These are phyloP conservation scores for Ammopiptanthus mongolicus DNA, from an alignment of 306 rosid genomes.

Conservation along the genomic window DNA sequence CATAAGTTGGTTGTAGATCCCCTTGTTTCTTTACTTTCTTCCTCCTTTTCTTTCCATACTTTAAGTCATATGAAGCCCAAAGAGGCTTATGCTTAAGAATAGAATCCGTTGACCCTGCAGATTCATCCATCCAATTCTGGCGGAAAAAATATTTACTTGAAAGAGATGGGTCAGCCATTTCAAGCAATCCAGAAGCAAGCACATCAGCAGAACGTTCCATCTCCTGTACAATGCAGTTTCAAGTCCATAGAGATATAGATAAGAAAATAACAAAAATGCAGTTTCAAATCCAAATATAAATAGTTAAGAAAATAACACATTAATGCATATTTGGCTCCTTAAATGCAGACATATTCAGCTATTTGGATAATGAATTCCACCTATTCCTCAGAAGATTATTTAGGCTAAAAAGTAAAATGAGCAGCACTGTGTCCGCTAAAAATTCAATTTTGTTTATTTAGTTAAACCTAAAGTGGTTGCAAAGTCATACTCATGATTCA, in stretches of 20 bases:
- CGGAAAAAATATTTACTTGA: constrained; percentile 84
- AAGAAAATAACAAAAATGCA: neutral
- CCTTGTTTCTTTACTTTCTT: constrained; percentile 64
- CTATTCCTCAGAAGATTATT: constrained; percentile 4
- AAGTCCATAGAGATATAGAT: neutral
- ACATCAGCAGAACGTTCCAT: constrained; percentile 96
- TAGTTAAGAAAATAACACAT: neutral
- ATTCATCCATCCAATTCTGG: constrained; percentile 80
- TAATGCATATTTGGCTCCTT: constrained; percentile 14
- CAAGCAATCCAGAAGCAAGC: constrained; percentile 99
- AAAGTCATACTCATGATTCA: constrained; percentile 9
- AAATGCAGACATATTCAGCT: constrained; percentile 1
- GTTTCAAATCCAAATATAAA: constrained; percentile 10
- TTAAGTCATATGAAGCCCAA: constrained; percentile 79
- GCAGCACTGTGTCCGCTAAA: neutral
- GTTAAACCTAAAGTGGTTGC: neutral
- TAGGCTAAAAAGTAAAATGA: neutral
- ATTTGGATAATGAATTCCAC: neutral
- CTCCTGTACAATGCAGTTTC: constrained; percentile 53
- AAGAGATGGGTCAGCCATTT: constrained; percentile 91
- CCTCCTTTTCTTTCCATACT: constrained; percentile 49
- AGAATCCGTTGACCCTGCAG: constrained; percentile 62
- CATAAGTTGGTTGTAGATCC: constrained; percentile 75
- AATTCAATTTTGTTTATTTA: constrained; percentile 5
- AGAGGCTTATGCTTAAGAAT: constrained; percentile 92